Conservation (phyloP, 2,329 filamentous ascomycete genomes). For the Trichoderma sp. region DNA sequence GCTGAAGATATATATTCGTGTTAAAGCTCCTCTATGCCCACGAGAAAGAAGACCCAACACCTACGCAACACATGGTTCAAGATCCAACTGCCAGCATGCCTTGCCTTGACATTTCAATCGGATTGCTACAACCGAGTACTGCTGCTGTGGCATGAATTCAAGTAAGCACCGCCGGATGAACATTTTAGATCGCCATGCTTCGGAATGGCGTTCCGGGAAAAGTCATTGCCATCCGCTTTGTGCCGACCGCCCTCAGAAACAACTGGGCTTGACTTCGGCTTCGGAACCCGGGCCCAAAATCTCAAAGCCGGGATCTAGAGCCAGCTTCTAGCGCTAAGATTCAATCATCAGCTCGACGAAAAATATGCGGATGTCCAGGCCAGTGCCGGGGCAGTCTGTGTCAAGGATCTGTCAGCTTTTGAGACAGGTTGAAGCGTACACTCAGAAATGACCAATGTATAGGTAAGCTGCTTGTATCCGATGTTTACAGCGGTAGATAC, state of each 20-base stretch:
- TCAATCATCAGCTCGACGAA: neutral
- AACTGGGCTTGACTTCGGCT: neutral
- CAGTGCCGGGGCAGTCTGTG: neutral
- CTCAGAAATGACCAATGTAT: conserved; percentile 7
- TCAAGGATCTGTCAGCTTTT: neutral
- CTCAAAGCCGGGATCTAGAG: neutral
- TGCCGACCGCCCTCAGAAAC: neutral
- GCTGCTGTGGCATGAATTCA: neutral
- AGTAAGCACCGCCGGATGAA: conserved; percentile 13
- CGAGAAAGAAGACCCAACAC: neutral
- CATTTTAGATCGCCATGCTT: neutral
- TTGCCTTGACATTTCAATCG: neutral
- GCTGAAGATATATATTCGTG: neutral
- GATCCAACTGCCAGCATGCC: neutral
- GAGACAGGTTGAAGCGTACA: neutral
- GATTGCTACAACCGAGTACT: neutral
- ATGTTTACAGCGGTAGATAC: neutral
- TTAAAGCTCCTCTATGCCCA: neutral
- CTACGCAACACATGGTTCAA: neutral
- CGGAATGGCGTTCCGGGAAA: conserved; percentile 13
- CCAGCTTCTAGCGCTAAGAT: neutral
- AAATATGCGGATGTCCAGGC: neutral
- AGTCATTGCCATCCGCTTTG: conserved; percentile 7
- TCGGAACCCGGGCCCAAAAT: conserved; percentile 16
- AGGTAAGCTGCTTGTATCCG: neutral